Percentiles rank a stretch among this genome's conserved stretches.
phyloP scores from a whole-genome alignment of 768 basidiomycete species.

The Mycena haematopus region DNA sequence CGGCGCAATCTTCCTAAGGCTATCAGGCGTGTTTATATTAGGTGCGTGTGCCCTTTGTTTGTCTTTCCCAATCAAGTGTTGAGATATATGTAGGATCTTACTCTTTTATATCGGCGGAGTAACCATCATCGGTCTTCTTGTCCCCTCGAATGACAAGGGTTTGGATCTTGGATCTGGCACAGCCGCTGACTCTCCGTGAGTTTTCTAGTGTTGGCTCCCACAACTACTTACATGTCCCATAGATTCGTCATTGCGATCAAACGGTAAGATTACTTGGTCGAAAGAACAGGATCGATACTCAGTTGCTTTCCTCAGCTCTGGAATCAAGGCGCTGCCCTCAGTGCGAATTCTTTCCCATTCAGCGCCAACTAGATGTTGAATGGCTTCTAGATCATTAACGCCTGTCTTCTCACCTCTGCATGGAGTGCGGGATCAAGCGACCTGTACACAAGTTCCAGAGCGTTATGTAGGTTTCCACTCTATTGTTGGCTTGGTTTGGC shows the following conservation, averaged over 20 bases:
- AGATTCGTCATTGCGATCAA: slow-evolving; percentile 88
- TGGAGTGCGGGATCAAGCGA: slow-evolving; percentile 94
- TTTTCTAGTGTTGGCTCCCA: not conserved
- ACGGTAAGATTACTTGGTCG: slow-evolving; percentile 10
- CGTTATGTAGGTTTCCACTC: slow-evolving; percentile 68
- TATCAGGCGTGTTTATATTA: slow-evolving; percentile 75
- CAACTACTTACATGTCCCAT: not conserved
- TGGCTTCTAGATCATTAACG: slow-evolving; percentile 70
- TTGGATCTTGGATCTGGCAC: slow-evolving; percentile 62
- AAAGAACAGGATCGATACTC: not conserved
- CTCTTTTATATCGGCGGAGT: slow-evolving; percentile 58
- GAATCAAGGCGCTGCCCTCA: slow-evolving; percentile 86
- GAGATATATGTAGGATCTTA: slow-evolving; percentile 38
- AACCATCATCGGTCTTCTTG: slow-evolving; percentile 81
- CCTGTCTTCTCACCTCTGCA: slow-evolving; percentile 84
- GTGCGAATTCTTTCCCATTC: slow-evolving; percentile 43
- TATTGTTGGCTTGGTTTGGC: not conserved
- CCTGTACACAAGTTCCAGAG: slow-evolving; percentile 87
- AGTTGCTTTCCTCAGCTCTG: slow-evolving; percentile 54
- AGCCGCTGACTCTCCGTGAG: slow-evolving; percentile 71
- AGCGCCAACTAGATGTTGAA: slow-evolving; percentile 8
- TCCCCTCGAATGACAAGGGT: slow-evolving; percentile 68
- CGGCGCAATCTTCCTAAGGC: slow-evolving; percentile 66
- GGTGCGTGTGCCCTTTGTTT: slow-evolving; percentile 39
- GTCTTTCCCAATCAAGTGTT: not conserved